These are phyloP conservation scores for Reutealis trisperma DNA, from an alignment of 345 rosid species.

Conservation along the genomic window DNA sequence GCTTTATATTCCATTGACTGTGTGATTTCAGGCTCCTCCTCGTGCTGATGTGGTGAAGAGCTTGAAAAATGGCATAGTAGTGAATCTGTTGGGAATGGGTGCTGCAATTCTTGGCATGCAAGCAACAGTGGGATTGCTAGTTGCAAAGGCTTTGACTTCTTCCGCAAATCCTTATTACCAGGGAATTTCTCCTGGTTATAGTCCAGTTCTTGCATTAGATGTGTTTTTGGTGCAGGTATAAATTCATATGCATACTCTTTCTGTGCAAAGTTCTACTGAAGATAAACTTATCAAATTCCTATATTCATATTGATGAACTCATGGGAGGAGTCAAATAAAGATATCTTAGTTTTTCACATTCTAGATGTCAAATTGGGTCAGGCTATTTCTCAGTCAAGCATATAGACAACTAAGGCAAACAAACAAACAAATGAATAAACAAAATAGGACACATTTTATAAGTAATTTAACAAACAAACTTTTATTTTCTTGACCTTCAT, in stretches of 20 bases:
- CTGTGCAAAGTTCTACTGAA: background rate
- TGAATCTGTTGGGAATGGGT: conserved; percentile 93
- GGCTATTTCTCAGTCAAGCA: background rate
- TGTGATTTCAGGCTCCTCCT: conserved; percentile 77
- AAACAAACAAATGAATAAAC: background rate
- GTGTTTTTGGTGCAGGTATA: conserved; percentile 96
- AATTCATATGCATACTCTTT: background rate
- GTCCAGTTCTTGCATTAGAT: conserved; percentile 90
- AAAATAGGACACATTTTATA: background rate
- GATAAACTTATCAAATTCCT: no score
- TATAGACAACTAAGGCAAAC: background rate
- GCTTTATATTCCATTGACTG: background rate
- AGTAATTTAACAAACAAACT: background rate
- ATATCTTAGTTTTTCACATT: background rate
- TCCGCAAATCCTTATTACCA: conserved; percentile 86
- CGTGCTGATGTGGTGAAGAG: conserved; percentile 96
- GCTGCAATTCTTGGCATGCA: conserved; percentile 93
- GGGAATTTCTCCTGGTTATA: conserved; percentile 74
- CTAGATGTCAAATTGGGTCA: background rate
- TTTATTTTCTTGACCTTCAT: background rate
- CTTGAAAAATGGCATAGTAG: conserved; percentile 73
- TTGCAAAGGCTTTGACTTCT: conserved; percentile 94
- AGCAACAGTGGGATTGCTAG: conserved; percentile 86
- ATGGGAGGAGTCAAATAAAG: background rate
- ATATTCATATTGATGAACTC: background rate